Evolutionary conservation across 345 rosid species (phyloP).

Genomic region (Aquilaria yunnanensis): DNA sequence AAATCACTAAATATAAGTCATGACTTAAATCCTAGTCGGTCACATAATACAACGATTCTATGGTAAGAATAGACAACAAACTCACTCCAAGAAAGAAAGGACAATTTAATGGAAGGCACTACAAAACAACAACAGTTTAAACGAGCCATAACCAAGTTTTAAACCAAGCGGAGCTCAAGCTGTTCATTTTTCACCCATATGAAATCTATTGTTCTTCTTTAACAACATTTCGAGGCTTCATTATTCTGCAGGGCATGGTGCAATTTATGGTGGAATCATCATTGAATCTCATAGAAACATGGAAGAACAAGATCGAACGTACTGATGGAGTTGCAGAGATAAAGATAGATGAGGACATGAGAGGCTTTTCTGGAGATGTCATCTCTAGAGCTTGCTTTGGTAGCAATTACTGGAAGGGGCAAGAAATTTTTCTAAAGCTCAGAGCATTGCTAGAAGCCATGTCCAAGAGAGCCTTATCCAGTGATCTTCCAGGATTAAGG

Average conservation of each 20-base stretch:
- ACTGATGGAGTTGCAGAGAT: constrained; percentile 29
- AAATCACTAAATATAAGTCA: too few relatives aligned
- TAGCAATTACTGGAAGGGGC: constrained; percentile 29
- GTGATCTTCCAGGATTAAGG: constrained; percentile 37
- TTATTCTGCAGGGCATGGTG: constrained; percentile 26
- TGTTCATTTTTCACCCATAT: too few relatives aligned
- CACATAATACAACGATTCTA: too few relatives aligned
- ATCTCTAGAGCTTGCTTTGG: constrained; percentile 52
- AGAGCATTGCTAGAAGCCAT: constrained; percentile 30
- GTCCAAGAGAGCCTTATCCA: constrained; percentile 25
- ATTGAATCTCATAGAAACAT: constrained; percentile 18
- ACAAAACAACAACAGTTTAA: too few relatives aligned
- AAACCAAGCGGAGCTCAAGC: too few relatives aligned
- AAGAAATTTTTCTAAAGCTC: constrained; percentile 30
- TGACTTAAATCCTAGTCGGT: too few relatives aligned
- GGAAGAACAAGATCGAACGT: constrained; percentile 26
- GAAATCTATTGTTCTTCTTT: too few relatives aligned
- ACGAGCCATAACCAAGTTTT: too few relatives aligned
- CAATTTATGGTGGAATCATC: constrained; percentile 27
- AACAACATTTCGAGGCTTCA: too few relatives aligned
- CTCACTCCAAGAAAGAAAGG: too few relatives aligned
- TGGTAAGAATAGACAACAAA: too few relatives aligned
- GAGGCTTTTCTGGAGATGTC: constrained; percentile 42
- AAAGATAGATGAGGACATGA: constrained; percentile 24
- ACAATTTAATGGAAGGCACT: too few relatives aligned